These are phyloP conservation scores for Musa itinerans DNA, from an alignment of 176 grass and related monocot species.

Conservation along the genomic window DNA sequence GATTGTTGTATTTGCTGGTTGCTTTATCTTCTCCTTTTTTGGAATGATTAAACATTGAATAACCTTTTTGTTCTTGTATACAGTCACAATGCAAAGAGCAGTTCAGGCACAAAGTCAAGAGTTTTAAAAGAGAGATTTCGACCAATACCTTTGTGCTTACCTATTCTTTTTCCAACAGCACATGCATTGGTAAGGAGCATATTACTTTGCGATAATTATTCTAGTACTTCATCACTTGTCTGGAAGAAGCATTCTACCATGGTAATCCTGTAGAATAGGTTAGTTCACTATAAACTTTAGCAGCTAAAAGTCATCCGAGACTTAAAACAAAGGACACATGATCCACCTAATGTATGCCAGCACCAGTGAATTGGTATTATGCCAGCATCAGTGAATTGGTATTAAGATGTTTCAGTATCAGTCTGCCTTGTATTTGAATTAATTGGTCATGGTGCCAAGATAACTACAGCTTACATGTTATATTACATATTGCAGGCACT, in stretches of 20 bases:
- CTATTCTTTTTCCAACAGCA: constrained; percentile 65
- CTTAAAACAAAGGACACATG: background rate
- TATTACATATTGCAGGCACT: constrained; percentile 45
- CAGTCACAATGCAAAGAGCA: constrained; percentile 45
- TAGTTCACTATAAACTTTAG: background rate
- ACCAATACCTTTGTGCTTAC: constrained; percentile 77
- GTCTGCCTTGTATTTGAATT: background rate
- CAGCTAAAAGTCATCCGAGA: background rate
- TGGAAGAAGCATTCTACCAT: background rate
- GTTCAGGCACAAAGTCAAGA: constrained; percentile 39
- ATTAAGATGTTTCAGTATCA: background rate
- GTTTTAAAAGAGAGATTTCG: constrained; percentile 74
- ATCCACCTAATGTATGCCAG: background rate
- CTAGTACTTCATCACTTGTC: background rate
- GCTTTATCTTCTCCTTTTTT: constrained; percentile 2
- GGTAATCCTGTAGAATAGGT: background rate
- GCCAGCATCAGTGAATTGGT: background rate
- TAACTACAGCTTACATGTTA: background rate
- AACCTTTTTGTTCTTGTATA: constrained; percentile 27
- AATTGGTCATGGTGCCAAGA: background rate
- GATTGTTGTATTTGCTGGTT: background rate
- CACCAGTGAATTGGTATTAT: too few relatives aligned
- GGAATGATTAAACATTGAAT: constrained; percentile 7
- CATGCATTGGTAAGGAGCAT: constrained; percentile 78
- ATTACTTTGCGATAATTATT: constrained; percentile 1